Base-by-base conservation (phyloP, 768 basidiomycete genomes). In the Hypholoma sublateritium region DNA sequence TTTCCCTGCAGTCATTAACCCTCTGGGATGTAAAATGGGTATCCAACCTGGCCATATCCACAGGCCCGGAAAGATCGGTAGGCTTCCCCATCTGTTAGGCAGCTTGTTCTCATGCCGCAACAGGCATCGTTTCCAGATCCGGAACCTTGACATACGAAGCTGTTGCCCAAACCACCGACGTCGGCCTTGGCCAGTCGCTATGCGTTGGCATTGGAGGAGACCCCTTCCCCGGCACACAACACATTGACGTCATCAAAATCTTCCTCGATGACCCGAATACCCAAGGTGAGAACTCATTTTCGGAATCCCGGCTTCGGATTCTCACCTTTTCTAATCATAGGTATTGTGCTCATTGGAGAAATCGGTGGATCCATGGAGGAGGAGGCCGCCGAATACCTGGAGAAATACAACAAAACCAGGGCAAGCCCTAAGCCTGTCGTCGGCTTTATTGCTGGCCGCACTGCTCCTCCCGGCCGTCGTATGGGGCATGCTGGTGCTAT, bases 331-430 rank as follows among this genome's bases (percentile, higher is more conserved):
- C 39, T 41, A 36, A 62, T 57, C 36, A 34, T 58, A 93, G 92
- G 95, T 65, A 95, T 99, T 62, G 96, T 99, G 60, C 79, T 98
- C 60, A 99, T 99, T 65, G 97, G 97, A 59, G 97, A 99, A 77
- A 99, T 99, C 64, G 97, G 97, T 61, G 97, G 97, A 19, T 89
- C 93, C 7, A 97, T 98, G 96, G 97, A 99, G 76, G 97, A 99
- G 73, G 96, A 98, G 62, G 97, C 97, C 6, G 97, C 97, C 5
- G 97, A 95, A 64, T 98, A 96, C 75, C 79, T 99, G 54, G 90
- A 91, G 70, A 81, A 83, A 72, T 89, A 91, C 79, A 99, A 99
- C 81, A 91, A 93, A 76, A 93, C 89, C 24, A 83, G 91, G 52
- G 73, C 73, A 54, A 79, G 87, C 62, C 93, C 93, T 56, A 99